Evolutionary conservation across 1,284 basidiomycete species (phyloP).

Genomic region (Amylostereum areolatum): DNA sequence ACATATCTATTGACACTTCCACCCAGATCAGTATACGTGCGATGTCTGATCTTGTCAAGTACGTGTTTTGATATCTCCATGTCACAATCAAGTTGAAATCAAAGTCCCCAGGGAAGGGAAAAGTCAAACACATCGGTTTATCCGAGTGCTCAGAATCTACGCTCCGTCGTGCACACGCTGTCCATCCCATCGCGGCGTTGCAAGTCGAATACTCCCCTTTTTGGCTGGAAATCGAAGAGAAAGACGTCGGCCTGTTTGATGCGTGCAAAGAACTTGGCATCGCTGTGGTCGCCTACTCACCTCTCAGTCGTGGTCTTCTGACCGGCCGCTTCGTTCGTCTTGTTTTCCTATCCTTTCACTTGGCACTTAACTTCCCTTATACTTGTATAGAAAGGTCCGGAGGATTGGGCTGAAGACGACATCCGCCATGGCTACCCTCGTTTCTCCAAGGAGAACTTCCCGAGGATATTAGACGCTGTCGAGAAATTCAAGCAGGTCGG

Average conservation of each 20-base stretch:
- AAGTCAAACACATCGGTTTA: constrained; percentile 55
- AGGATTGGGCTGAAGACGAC: constrained; percentile 12
- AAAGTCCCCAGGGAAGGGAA: constrained; percentile 41
- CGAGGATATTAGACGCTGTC: constrained; percentile 48
- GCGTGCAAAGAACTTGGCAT: constrained; percentile 48
- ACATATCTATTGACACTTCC: background rate
- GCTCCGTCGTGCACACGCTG: constrained; percentile 56
- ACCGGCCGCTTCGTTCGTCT: background rate
- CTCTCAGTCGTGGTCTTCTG: background rate
- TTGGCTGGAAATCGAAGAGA: constrained; percentile 45
- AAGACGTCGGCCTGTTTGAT: constrained; percentile 39
- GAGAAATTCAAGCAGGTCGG: constrained; percentile 40
- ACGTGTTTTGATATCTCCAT: constrained; percentile 9
- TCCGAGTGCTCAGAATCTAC: constrained; percentile 55
- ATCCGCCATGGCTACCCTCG: constrained; percentile 10
- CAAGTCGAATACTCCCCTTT: constrained; percentile 66
- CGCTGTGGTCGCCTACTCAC: constrained; percentile 36
- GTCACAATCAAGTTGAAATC: background rate
- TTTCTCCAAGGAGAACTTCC: constrained; percentile 45
- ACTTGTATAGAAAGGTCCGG: constrained; percentile 18
- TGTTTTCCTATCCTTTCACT: background rate
- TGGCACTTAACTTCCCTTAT: background rate
- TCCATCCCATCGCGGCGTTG: constrained; percentile 55
- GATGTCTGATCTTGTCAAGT: constrained; percentile 53
- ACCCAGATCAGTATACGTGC: constrained; percentile 28